phyloP scores from a whole-genome alignment of 1,284 basidiomycete species.

The Rhodotorula sp. region DNA sequence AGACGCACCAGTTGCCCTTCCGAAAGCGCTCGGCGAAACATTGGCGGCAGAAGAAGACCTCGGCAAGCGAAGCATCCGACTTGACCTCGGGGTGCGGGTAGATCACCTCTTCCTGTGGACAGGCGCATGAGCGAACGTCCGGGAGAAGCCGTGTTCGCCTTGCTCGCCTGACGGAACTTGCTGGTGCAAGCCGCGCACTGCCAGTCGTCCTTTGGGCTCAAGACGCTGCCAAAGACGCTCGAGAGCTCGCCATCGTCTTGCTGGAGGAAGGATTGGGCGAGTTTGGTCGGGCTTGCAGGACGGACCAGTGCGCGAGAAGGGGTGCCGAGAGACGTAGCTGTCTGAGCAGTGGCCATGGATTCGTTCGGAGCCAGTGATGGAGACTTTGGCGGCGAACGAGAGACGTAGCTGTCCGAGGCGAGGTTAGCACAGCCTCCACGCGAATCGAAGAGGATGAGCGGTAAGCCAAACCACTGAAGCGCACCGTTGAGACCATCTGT shows the following conservation, averaged over 20 bases:
- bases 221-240: conserved; percentile 30
- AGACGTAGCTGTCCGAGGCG: neutral
- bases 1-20: conserved; percentile 29
- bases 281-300: neutral
- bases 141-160: neutral
- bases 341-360: too few relatives aligned
- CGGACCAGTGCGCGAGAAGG: conserved; percentile 13
- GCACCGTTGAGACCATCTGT: conserved; percentile 34
- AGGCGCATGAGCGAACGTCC: neutral
- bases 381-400: neutral
- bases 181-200: conserved; percentile 22
- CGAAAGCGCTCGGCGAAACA: conserved; percentile 36
- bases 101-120: conserved; percentile 31
- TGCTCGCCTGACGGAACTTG: conserved; percentile 27
- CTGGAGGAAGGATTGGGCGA: neutral
- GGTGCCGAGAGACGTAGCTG: neutral
- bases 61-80: conserved; percentile 8
- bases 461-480: neutral
- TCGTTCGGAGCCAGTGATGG: neutral
- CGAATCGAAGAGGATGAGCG: too few relatives aligned
- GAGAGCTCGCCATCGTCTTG: conserved; percentile 20
- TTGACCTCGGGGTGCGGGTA: conserved; percentile 37
- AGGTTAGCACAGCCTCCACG: neutral
- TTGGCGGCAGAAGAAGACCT: conserved; percentile 32
- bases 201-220: conserved; percentile 34